A percentile compares a stretch with the other conserved stretches of the same genome.
Evolutionary conservation across 2,329 filamentous ascomycete genomes (phyloP).

Genomic region (Orbilia oligospora): DNA sequence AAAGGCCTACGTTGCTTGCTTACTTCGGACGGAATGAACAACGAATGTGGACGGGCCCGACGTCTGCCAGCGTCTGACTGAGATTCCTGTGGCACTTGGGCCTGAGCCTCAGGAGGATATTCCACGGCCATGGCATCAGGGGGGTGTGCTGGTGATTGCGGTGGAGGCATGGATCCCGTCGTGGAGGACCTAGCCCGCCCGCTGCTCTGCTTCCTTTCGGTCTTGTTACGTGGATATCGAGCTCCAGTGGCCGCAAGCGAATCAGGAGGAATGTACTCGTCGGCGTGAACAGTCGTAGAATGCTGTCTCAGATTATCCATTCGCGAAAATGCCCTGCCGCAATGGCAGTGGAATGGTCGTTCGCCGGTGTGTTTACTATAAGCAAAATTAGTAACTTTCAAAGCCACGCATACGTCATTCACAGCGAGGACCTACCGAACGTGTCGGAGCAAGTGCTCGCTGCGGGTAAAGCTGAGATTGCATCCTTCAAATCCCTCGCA

Average conservation of each 20-base stretch:
- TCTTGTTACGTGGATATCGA: constrained; percentile 90
- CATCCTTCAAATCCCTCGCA: constrained; percentile 96
- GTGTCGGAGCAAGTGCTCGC: constrained; percentile 93
- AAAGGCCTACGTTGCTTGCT: constrained; percentile 48
- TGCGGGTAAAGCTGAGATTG: constrained; percentile 92
- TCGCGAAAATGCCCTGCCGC: constrained; percentile 89
- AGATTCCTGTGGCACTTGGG: constrained; percentile 40
- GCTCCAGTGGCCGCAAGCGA: constrained; percentile 94
- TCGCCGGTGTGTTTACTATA: constrained; percentile 95
- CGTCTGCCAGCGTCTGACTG: constrained; percentile 56
- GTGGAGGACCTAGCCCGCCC: constrained; percentile 83
- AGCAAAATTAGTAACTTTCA: constrained; percentile 26
- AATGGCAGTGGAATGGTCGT: constrained; percentile 96
- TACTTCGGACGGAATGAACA: constrained; percentile 54
- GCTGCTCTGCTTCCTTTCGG: constrained; percentile 82
- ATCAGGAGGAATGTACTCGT: constrained; percentile 94
- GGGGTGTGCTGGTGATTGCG: constrained; percentile 51
- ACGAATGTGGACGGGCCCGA: constrained; percentile 52
- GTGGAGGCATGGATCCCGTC: constrained; percentile 69
- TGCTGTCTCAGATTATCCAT: constrained; percentile 96
- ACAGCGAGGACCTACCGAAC: constrained; percentile 76
- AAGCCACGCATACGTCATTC: constrained; percentile 35
- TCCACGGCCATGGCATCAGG: constrained; percentile 59
- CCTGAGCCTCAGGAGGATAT: constrained; percentile 48
- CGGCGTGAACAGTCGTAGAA: constrained; percentile 96